Evolutionary conservation across 2,329 filamentous ascomycete genomes (phyloP).

Genomic region (Aspergillus fructus): DNA sequence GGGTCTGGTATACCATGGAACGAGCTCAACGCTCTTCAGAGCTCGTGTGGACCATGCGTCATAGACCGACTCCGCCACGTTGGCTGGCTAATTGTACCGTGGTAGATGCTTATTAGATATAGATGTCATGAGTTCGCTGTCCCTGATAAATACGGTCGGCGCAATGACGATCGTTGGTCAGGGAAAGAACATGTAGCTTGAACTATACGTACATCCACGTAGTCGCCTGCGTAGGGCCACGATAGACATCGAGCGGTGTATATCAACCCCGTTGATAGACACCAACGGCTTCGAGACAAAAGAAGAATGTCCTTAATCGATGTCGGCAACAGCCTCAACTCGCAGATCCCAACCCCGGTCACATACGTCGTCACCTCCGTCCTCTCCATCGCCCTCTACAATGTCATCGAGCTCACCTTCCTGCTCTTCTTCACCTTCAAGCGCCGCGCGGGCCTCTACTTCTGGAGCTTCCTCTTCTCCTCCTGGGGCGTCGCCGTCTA

Average conservation of each 20-base stretch:
- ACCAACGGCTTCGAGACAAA: background rate
- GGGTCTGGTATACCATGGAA: too few relatives aligned
- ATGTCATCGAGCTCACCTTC: conserved; percentile 48
- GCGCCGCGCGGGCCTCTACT: conserved; percentile 47
- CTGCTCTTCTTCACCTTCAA: conserved; percentile 50
- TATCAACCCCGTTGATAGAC: background rate
- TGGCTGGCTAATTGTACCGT: background rate
- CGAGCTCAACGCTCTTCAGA: too few relatives aligned
- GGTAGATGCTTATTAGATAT: background rate
- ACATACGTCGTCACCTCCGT: conserved; percentile 37
- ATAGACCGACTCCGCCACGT: background rate
- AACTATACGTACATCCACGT: too few relatives aligned
- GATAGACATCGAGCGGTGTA: too few relatives aligned
- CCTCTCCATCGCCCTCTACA: conserved; percentile 48
- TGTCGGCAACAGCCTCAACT: background rate
- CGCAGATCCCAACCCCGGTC: background rate
- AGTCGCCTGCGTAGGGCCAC: too few relatives aligned
- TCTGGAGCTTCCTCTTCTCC: conserved; percentile 47
- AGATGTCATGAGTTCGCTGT: background rate
- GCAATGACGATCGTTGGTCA: background rate
- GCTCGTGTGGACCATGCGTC: background rate
- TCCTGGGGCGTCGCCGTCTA: conserved; percentile 45
- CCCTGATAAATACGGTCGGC: background rate
- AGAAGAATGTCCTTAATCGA: background rate
- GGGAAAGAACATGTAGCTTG: too few relatives aligned